phyloP scores from a whole-genome alignment of 768 basidiomycete genomes.

The Candolleomyces aberdarensis region DNA sequence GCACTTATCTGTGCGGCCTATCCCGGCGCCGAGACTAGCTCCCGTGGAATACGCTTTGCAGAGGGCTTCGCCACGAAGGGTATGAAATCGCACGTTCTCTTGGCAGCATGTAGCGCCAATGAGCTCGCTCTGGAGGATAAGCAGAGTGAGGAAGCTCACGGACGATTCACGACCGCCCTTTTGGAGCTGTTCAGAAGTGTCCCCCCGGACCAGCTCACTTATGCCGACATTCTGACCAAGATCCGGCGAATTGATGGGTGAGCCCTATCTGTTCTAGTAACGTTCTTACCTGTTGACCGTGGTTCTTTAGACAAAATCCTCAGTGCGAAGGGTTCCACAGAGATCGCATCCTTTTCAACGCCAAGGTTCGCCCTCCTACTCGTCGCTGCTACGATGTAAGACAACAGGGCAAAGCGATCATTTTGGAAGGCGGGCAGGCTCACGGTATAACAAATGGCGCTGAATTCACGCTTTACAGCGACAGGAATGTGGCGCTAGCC shows the following conservation, averaged over 20 bases:
- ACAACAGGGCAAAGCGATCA: neutral
- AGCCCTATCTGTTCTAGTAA: neutral
- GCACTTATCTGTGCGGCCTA: too few relatives aligned
- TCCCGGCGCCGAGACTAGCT: too few relatives aligned
- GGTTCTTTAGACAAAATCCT: conserved; percentile 12
- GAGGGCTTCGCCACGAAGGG: too few relatives aligned
- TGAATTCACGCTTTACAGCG: conserved; percentile 19
- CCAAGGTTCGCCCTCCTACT: neutral
- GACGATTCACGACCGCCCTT: conserved; percentile 30
- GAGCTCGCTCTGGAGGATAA: conserved; percentile 20
- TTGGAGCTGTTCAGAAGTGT: conserved; percentile 20
- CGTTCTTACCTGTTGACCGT: neutral
- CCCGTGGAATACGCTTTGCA: too few relatives aligned
- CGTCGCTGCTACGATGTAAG: neutral
- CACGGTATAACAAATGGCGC: conserved; percentile 29
- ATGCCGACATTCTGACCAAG: conserved; percentile 29
- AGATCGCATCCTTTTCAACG: conserved; percentile 8
- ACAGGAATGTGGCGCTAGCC: conserved; percentile 14
- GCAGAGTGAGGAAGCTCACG: conserved; percentile 2
- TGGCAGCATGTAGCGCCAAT: conserved; percentile 41
- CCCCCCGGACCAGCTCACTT: conserved; percentile 25
- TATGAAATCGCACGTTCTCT: conserved; percentile 34
- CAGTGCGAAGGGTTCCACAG: conserved; percentile 13
- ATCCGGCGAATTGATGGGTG: conserved; percentile 25
- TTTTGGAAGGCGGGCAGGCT: neutral